Conservation (phyloP, 2,329 filamentous ascomycete genomes). For the Lithohypha guttulata region DNA sequence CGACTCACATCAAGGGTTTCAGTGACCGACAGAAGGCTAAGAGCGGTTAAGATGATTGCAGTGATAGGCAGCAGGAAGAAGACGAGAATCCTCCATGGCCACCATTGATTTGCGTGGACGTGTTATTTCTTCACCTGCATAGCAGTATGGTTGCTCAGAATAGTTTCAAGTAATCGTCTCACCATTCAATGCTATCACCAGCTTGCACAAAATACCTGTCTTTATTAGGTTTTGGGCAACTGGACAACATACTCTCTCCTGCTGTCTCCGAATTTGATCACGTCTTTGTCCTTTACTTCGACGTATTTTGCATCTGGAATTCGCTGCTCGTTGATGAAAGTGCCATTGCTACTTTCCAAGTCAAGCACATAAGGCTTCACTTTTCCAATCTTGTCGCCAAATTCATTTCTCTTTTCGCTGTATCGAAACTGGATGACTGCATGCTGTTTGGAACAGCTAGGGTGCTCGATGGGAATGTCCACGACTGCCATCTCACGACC, state of each 20-base stretch:
- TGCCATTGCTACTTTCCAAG: conserved; percentile 87
- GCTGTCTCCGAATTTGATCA: conserved; percentile 78
- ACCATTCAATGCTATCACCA: too few species aligned
- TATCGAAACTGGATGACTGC: conserved; percentile 89
- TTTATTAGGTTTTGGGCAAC: too few species aligned
- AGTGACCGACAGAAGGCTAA: background rate
- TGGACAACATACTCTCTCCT: conserved; percentile 93
- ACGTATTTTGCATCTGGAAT: conserved; percentile 69
- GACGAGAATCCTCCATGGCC: too few species aligned
- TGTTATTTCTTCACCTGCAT: too few species aligned
- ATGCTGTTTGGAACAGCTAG: conserved; percentile 90
- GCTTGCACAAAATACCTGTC: too few species aligned
- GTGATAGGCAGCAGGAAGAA: too few species aligned
- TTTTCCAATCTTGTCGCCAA: conserved; percentile 66
- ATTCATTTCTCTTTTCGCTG: conserved; percentile 73
- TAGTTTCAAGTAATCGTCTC: too few species aligned
- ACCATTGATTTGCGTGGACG: too few species aligned
- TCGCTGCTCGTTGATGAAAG: conserved; percentile 63
- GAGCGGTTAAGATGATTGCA: too few species aligned
- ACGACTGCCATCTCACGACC: conserved; percentile 71
- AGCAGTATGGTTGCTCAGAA: too few species aligned
- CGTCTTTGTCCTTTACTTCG: conserved; percentile 78
- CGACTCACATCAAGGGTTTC: background rate
- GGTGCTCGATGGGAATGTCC: conserved; percentile 76
- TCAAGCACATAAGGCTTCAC: conserved; percentile 87